phyloP scores from a whole-genome alignment of 345 rosid genomes.

The Gossypium ekmanianum region DNA sequence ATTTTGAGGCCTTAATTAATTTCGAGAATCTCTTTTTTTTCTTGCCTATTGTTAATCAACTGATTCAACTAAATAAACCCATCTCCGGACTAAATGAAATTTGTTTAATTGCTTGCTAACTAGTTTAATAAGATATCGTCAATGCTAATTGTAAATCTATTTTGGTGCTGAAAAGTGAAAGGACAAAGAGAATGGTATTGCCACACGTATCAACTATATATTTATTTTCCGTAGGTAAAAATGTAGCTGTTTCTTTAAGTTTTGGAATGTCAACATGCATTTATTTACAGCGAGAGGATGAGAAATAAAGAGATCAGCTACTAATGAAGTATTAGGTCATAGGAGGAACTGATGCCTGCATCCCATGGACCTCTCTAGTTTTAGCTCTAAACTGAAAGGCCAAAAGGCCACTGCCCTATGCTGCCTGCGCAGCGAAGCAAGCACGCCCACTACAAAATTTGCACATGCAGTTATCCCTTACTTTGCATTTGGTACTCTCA shows the following conservation, averaged over 20 bases:
- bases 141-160: background rate
- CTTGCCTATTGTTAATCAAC: background rate
- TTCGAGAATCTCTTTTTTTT: background rate
- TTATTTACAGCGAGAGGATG: background rate
- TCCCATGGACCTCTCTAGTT: constrained; percentile 15
- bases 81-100: too few relatives aligned
- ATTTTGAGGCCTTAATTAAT: background rate
- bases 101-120: too few relatives aligned
- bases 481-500: background rate
- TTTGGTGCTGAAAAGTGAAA: background rate
- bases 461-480: constrained; percentile 7
- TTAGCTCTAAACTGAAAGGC: background rate
- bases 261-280: background rate
- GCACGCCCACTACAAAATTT: constrained; percentile 7
- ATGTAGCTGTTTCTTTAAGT: background rate
- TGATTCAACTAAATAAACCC: background rate
- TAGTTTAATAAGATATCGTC: background rate
- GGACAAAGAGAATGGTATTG: background rate
- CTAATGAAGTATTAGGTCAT: background rate
- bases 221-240: background rate
- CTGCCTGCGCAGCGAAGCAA: background rate
- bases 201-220: background rate
- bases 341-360: background rate
- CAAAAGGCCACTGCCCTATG: background rate
- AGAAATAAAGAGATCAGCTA: background rate